Base-by-base conservation (phyloP, 2,329 filamentous ascomycete genomes). In the Metarhizium anisopliae region DNA sequence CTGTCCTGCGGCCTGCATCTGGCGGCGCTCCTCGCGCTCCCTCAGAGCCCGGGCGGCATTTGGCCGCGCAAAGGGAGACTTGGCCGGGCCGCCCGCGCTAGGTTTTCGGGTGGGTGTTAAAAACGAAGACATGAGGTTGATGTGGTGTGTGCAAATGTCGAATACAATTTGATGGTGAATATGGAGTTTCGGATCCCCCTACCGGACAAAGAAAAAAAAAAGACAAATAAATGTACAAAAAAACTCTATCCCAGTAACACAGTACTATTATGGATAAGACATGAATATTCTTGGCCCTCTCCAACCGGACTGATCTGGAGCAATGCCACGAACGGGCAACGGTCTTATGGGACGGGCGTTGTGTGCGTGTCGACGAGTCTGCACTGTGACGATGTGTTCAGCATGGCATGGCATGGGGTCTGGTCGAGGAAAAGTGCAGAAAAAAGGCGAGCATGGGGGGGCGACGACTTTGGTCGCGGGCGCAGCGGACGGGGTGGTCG, bases 41-140 rank as follows among this genome's bases (percentile, higher is more conserved):
- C 78, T 74, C 66, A 81, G 75, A 50, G 77, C 78, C 55, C 78
- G 75, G 58, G 76, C 70, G 20, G 75, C 70, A 55, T 77, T 79
- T n/a, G 76, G 66, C 47, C 74, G 65, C 59, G 69, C 68, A 56
- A 74, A 77, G 58, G 68, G 72, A 38, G 69, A 75, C 70, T 68
- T 74, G 58, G 63, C 66, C 49, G 61, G 59, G 54, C 55, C 61
- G 58, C 54, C 56, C 56, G 64, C 59, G 56, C 59, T 62, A 50
- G 62, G 60, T 60, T 67, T 67, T 63, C 72, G 74, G 35, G 68
- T 66, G 54, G 74, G 72, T 47, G 70, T 76, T 53, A 77, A 64
- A 56, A 77, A 72, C 36, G 75, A 77, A 53, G 77, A 77, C 77
- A 80, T 80, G 61, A 52, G 42, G 16, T 36, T 10, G 4, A 13